Evolutionary conservation across 73 alveolate species (phyloP).

Genomic region (Paramecium bursaria): DNA sequence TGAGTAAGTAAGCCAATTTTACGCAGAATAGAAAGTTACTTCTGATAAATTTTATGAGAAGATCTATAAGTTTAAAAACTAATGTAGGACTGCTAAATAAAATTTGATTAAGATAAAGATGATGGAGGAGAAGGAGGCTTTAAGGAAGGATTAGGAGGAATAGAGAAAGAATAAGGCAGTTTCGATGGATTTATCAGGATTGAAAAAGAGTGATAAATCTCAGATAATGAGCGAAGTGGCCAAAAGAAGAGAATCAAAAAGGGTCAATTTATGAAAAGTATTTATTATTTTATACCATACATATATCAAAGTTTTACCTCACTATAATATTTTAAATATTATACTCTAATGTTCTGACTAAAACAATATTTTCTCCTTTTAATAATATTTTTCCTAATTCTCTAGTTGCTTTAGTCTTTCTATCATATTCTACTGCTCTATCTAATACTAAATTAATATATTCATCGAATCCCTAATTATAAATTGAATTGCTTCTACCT

Average conservation of each 20-base stretch:
- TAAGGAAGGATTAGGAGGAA: not conserved
- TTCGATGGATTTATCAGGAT: not conserved
- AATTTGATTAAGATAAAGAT: not conserved
- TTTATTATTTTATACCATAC: too few relatives aligned
- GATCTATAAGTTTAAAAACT: not conserved
- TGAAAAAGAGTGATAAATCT: not conserved
- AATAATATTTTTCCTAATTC: conserved; percentile 55
- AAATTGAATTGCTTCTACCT: not conserved
- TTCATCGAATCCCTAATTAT: conserved; percentile 53
- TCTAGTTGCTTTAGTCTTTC: conserved; percentile 57
- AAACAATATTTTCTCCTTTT: conserved; percentile 59
- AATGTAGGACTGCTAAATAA: not conserved
- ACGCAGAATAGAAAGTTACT: conserved; percentile 39
- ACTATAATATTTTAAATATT: too few relatives aligned
- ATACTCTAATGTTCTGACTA: conserved; percentile 53
- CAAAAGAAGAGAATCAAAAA: conserved; percentile 53
- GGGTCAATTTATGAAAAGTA: too few relatives aligned
- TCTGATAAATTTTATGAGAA: conserved; percentile 46
- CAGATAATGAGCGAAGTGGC: not conserved
- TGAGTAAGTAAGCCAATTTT: not conserved
- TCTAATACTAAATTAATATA: conserved; percentile 50
- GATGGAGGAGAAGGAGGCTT: not conserved
- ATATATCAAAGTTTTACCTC: too few relatives aligned
- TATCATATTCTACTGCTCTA: conserved; percentile 53
- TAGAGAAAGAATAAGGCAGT: not conserved